Percentiles rank a stretch among this genome's conserved stretches.
phyloP scores from a whole-genome alignment of 192 early-diverging fungal species.

The Rhizophagus prolifer region DNA sequence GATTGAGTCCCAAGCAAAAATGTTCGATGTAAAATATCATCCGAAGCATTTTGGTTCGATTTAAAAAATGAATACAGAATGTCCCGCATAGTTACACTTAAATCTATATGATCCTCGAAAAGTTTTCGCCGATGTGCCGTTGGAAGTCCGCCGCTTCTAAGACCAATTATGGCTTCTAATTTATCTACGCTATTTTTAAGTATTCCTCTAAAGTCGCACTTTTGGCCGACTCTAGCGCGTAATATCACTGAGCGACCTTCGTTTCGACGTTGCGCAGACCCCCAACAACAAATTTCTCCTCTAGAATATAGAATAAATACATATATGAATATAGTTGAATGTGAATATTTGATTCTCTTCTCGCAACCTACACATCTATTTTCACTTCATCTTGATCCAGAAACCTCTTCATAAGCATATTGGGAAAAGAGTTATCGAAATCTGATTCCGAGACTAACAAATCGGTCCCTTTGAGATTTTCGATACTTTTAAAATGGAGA shows the following conservation, averaged over 20 bases:
- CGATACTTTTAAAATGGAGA: slow-evolving; percentile 17
- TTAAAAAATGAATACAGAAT: slow-evolving; percentile 25
- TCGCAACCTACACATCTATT: slow-evolving; percentile 30
- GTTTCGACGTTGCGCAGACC: slow-evolving; percentile 27
- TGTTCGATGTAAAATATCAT: slow-evolving; percentile 22
- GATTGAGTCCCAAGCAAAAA: slow-evolving; percentile 25
- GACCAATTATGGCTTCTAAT: slow-evolving; percentile 31
- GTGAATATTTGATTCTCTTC: neutral
- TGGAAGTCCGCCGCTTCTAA: slow-evolving; percentile 25
- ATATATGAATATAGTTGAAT: neutral
- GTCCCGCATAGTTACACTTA: slow-evolving; percentile 17
- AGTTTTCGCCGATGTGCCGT: slow-evolving; percentile 17
- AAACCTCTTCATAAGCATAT: slow-evolving; percentile 33
- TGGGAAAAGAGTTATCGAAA: slow-evolving; percentile 32
- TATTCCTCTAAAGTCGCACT: slow-evolving; percentile 31
- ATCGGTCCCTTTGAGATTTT: slow-evolving; percentile 22
- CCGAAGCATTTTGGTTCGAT: slow-evolving; percentile 21
- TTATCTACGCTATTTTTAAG: slow-evolving; percentile 31
- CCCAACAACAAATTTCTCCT: slow-evolving; percentile 34
- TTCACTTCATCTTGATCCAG: slow-evolving; percentile 24
- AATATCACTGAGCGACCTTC: slow-evolving; percentile 32
- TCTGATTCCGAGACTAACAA: slow-evolving; percentile 24
- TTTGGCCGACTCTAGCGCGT: slow-evolving; percentile 26
- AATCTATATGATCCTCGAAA: slow-evolving; percentile 23
- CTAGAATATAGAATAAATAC: slow-evolving; percentile 18